Percentiles rank a stretch among this genome's conserved stretches.
These are phyloP conservation scores for Hypomontagnella submonticulosa DNA, from an alignment of 495 filamentous ascomycete species.

Conservation along the genomic window DNA sequence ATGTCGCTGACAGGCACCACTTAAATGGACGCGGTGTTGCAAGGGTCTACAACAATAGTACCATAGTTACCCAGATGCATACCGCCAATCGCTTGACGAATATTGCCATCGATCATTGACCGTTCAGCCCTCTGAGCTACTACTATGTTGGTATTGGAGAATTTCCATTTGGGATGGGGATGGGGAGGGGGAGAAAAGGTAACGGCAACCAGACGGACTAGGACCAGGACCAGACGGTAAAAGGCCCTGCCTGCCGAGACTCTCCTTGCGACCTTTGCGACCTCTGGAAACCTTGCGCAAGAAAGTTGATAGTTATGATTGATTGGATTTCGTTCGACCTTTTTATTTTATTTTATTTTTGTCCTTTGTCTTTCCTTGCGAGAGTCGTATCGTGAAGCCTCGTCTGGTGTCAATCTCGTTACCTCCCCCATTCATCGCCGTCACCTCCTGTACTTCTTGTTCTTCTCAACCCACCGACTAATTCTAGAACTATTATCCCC, in stretches of 20 bases:
- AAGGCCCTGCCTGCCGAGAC: conserved; percentile 31
- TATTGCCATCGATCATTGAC: conserved; percentile 9
- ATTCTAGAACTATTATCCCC: conserved; percentile 20
- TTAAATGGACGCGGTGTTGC: conserved; percentile 24
- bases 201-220: too few relatives aligned
- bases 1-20: conserved; percentile 31
- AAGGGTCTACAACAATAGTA: conserved; percentile 36
- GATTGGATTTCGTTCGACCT: conserved; percentile 22
- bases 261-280: too few relatives aligned
- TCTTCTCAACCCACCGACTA: conserved; percentile 10
- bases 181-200: conserved; percentile 7
- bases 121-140: conserved; percentile 43
- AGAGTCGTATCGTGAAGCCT: conserved; percentile 18
- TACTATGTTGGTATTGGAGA: too few relatives aligned
- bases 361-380: conserved; percentile 2
- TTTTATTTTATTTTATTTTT: conserved; percentile 20
- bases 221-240: conserved; percentile 13
- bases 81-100: conserved; percentile 37
- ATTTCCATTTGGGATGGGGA: conserved; percentile 15
- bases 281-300: conserved; percentile 21
- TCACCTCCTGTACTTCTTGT: conserved; percentile 8
- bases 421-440: conserved; percentile 22
- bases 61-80: conserved; percentile 21
- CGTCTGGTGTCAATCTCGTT: conserved; percentile 21
- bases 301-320: conserved; percentile 35